phyloP scores from a whole-genome alignment of 495 filamentous ascomycete genomes.

The Lasiosphaeris hirsuta region DNA sequence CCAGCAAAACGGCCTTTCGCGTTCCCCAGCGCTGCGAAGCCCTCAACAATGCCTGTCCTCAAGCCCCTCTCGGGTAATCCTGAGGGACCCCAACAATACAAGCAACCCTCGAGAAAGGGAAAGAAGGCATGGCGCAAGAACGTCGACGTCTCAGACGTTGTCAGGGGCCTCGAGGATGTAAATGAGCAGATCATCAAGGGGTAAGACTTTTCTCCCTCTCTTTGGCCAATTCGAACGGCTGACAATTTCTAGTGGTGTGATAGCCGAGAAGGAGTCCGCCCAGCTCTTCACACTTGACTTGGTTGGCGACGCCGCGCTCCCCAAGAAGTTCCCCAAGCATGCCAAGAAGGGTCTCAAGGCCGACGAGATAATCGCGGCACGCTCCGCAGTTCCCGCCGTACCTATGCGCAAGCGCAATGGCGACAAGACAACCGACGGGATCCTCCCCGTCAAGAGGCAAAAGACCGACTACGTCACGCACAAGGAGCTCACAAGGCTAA shows the following conservation, averaged over 20 bases:
- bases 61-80: constrained; percentile 31
- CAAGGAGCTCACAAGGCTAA: constrained; percentile 75
- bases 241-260: constrained; percentile 62
- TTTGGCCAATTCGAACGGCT: constrained; percentile 10
- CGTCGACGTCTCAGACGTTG: constrained; percentile 83
- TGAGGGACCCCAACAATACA: constrained; percentile 52
- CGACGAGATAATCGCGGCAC: constrained; percentile 84
- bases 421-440: constrained; percentile 54
- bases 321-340: constrained; percentile 57
- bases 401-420: constrained; percentile 69
- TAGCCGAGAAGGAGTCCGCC: constrained; percentile 71
- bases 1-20: background rate
- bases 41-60: constrained; percentile 27
- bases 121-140: constrained; percentile 99
- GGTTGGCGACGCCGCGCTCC: constrained; percentile 21
- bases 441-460: constrained; percentile 70
- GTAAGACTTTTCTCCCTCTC: constrained; percentile 44
- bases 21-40: constrained; percentile 3
- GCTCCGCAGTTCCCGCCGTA: constrained; percentile 76
- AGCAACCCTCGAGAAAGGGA: constrained; percentile 90
- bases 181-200: constrained; percentile 87
- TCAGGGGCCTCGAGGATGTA: constrained; percentile 75
- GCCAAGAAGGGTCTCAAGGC: constrained; percentile 69
- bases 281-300: constrained; percentile 79
- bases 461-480: constrained; percentile 71